Conservation (phyloP, 2,329 filamentous ascomycete genomes). For the Sporothrix pallida region DNA sequence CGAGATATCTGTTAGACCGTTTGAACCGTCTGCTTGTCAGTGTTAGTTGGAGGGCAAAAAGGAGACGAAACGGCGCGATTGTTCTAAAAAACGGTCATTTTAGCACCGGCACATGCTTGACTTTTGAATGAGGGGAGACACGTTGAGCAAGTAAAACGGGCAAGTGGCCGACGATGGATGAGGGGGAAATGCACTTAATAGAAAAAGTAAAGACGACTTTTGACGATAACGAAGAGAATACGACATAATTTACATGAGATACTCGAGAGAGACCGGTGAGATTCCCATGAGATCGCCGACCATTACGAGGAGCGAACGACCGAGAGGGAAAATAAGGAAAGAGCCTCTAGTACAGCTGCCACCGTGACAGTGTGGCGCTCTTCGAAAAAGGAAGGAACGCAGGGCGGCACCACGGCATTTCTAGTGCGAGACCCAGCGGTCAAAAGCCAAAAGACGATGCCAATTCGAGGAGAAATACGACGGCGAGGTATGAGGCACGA, state of each 20-base stretch:
- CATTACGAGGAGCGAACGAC: too few species aligned
- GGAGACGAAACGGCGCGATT: not conserved
- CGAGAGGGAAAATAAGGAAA: not conserved
- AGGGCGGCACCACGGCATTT: slow-evolving; percentile 11
- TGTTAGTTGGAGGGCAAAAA: slow-evolving; percentile 3
- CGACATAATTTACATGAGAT: not conserved
- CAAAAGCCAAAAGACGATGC: not conserved
- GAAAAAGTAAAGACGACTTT: not conserved
- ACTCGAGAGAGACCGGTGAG: too few species aligned
- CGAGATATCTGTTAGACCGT: not conserved
- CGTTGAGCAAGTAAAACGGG: not conserved
- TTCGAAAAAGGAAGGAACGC: slow-evolving; percentile 7
- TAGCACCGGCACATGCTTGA: not conserved
- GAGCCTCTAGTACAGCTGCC: not conserved
- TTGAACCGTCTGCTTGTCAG: not conserved
- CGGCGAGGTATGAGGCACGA: not conserved
- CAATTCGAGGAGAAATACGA: not conserved
- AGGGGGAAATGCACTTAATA: not conserved
- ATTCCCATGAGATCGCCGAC: too few species aligned
- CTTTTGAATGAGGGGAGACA: not conserved
- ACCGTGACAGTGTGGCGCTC: not conserved
- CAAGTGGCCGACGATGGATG: not conserved
- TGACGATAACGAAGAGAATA: not conserved
- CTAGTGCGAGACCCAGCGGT: not conserved
- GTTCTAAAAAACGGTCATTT: not conserved